These are phyloP conservation scores for Bolboschoenus planiculmis DNA, from an alignment of 176 grass and related monocot genomes.

Conservation along the genomic window DNA sequence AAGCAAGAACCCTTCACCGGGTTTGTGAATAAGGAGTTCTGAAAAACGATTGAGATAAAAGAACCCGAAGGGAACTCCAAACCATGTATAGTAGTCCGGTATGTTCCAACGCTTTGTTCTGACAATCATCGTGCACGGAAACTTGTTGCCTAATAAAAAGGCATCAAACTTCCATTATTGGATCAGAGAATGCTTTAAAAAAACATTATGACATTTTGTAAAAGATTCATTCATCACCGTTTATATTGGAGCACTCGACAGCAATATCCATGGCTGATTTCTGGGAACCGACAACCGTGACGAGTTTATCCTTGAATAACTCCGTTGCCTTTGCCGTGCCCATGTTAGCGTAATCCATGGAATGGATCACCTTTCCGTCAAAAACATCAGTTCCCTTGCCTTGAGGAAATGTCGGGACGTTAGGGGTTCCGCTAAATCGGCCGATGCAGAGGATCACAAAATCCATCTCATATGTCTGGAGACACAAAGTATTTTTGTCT, in stretches of 20 bases:
- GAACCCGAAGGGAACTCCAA: conserved; percentile 18
- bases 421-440: conserved; percentile 61
- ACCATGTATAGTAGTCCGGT: conserved; percentile 28
- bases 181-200: too few relatives aligned
- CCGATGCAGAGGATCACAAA: conserved; percentile 77
- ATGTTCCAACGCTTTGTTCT: conserved; percentile 34
- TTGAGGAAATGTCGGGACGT: conserved; percentile 46
- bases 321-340: background rate
- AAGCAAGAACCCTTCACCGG: conserved; percentile 45
- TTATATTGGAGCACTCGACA: conserved; percentile 17
- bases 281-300: conserved; percentile 28
- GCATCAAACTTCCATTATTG: too few relatives aligned
- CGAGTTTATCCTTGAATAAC: conserved; percentile 22
- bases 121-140: conserved; percentile 41
- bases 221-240: conserved; percentile 20
- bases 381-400: conserved; percentile 45
- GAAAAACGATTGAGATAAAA: conserved; percentile 35
- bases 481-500: background rate
- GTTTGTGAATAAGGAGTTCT: conserved; percentile 36
- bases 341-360: conserved; percentile 44
- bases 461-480: conserved; percentile 43
- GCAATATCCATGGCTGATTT: conserved; percentile 45
- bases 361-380: conserved; percentile 47
- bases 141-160: conserved; percentile 20
- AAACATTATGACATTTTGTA: background rate